Evolutionary conservation across 2,329 filamentous ascomycete species (phyloP), one percentile per base, ranked within the genome.

Genomic region (Seiridium cupressi): DNA sequence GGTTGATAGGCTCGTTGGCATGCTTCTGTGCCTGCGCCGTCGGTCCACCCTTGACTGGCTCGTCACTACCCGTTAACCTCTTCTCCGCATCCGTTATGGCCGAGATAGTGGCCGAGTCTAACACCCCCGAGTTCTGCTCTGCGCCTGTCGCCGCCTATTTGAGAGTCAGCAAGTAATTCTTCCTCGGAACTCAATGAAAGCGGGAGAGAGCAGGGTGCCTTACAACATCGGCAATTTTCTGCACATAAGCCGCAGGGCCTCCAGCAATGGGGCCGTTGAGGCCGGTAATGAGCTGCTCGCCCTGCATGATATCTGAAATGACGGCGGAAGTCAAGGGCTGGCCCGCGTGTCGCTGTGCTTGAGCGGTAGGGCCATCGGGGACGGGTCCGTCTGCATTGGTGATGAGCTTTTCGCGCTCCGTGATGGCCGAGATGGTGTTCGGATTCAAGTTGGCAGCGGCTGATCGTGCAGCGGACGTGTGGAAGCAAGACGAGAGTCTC

Each of bases 1-100:
- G 58, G 13, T 69, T 74, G 51, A 79, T 72, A 42, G 66, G 59
- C 59, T 74, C 68, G 34, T 65, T 66, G 36, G 65, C 66, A 58
- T 79, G 76, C 46, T 70, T 71, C 64, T 79, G 76, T 0, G 76
- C 76, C 51, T 71, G 69, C 3, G 77, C 75, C 0, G 76, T 79
- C 1, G 76, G 77, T 1, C 77, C 77, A 5, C 71, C 72, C 56
- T 69, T 66, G 2, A 72, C 68, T 6, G 76, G 76, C 6, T 67
- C 58, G 4, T 69, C 66, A 59, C 70, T 63, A 11, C 75, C 71
- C 0, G 76, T 78, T 51, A 78, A 58, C 26, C 69, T 64, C 59
- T 74, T 76, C 63, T 79, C 77, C 1, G 74, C 73, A 1, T 69
- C 66, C 1, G 74, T 76, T 65, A 79, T 77, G 58, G 71, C 68